phyloP scores from a whole-genome alignment of 202 grass and related monocot species.

The Eragrostis tef region DNA sequence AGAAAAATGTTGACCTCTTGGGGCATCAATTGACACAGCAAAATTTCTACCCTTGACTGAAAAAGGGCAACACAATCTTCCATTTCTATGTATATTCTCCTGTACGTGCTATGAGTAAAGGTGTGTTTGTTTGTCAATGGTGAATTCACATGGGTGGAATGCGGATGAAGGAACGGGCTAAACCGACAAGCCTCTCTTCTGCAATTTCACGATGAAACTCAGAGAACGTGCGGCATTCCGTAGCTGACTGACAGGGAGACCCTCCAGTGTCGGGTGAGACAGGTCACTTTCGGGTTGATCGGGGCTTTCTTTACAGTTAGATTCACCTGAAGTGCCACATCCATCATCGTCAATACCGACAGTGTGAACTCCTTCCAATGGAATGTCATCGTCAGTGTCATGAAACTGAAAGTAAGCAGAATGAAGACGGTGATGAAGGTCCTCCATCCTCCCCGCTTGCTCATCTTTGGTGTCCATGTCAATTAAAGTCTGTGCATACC shows the following conservation, averaged over 20 bases:
- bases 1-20: neutral
- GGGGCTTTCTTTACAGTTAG: constrained; percentile 22
- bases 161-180: neutral
- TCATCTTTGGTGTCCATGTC: constrained; percentile 82
- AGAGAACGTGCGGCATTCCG: constrained; percentile 47
- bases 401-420: constrained; percentile 65
- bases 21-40: constrained; percentile 18
- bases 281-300: constrained; percentile 30
- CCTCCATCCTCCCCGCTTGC: constrained; percentile 58
- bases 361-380: constrained; percentile 45
- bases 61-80: constrained; percentile 16
- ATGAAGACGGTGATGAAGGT: constrained; percentile 58
- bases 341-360: constrained; percentile 40
- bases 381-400: constrained; percentile 39
- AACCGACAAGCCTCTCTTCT: constrained; percentile 48
- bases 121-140: neutral
- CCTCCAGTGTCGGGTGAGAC: constrained; percentile 61
- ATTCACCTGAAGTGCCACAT: constrained; percentile 48
- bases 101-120: constrained; percentile 7
- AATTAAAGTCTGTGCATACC: constrained; percentile 62
- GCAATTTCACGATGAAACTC: constrained; percentile 45
- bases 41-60: constrained; percentile 21
- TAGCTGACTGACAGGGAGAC: constrained; percentile 58
- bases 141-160: constrained; percentile 30
- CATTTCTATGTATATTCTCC: constrained; percentile 14